phyloP scores from a whole-genome alignment of 306 rosid species.

The Luffa aegyptiaca region DNA sequence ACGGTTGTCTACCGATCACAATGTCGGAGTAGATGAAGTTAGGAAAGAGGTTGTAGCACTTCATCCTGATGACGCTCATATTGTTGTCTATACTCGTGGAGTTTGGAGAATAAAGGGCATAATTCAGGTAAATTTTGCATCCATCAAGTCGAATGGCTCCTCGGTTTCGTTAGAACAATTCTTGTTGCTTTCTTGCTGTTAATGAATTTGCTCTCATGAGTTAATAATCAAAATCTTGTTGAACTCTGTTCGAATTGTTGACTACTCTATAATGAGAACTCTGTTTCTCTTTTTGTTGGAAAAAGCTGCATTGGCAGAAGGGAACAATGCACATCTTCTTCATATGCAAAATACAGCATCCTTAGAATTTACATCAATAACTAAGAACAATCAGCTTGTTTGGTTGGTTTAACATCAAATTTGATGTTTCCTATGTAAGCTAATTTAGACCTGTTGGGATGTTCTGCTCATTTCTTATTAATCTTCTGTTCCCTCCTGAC shows the following conservation, averaged over 20 bases:
- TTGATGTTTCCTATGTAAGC: neutral
- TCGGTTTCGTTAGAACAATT: neutral
- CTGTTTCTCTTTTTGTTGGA: neutral
- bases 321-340: neutral
- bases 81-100: constrained; percentile 69
- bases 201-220: neutral
- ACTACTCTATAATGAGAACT: neutral
- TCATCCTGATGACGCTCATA: constrained; percentile 82
- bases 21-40: constrained; percentile 80
- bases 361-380: neutral
- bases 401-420: neutral
- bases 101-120: constrained; percentile 97
- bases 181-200: neutral
- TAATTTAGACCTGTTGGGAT: neutral
- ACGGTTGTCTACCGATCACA: constrained; percentile 85
- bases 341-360: neutral
- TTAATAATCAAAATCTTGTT: neutral
- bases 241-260: neutral
- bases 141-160: neutral
- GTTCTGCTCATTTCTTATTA: neutral
- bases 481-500: neutral
- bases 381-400: neutral
- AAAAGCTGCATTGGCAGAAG: neutral
- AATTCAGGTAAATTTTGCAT: constrained; percentile 59
- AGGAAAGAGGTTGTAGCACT: constrained; percentile 87